These are phyloP conservation scores for Cystobasidium ongulense DNA, from an alignment of 768 basidiomycete genomes.

Conservation along the genomic window DNA sequence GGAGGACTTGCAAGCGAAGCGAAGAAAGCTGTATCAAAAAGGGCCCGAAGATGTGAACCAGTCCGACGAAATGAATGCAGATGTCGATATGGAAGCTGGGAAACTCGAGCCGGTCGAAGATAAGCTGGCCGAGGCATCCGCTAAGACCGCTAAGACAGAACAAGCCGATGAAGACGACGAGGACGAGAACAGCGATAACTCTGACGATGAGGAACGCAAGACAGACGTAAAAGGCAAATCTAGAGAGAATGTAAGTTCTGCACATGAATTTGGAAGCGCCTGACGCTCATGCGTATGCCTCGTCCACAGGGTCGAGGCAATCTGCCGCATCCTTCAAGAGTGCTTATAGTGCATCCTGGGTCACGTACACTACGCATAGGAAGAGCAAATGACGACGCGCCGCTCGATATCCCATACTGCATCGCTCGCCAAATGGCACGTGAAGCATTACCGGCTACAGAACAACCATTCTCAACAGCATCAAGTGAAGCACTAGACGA, in stretches of 20 bases:
- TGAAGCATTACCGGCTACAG: not conserved
- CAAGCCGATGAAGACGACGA: not conserved
- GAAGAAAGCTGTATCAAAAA: slow-evolving; percentile 5
- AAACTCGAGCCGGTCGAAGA: not conserved
- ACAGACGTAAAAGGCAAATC: slow-evolving; percentile 18
- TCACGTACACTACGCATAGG: slow-evolving; percentile 41
- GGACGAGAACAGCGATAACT: not conserved
- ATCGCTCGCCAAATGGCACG: slow-evolving; percentile 37
- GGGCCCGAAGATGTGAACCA: not conserved
- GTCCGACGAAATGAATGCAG: not conserved
- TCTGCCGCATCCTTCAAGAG: slow-evolving; percentile 33
- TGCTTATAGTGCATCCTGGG: slow-evolving; percentile 42
- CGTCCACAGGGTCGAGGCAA: not conserved
- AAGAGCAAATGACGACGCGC: slow-evolving; percentile 35
- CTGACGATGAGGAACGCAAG: not conserved
- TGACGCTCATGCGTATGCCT: not conserved
- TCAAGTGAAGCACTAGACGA: slow-evolving; percentile 48
- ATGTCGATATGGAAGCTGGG: not conserved
- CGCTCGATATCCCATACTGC: slow-evolving; percentile 38
- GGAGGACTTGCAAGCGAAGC: not conserved
- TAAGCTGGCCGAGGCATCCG: not conserved
- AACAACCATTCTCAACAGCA: not conserved
- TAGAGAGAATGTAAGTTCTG: not conserved
- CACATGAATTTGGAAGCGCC: not conserved
- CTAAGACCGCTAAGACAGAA: not conserved